phyloP scores from a whole-genome alignment of 192 early-diverging fungal species.

The Coemansia sp. region DNA sequence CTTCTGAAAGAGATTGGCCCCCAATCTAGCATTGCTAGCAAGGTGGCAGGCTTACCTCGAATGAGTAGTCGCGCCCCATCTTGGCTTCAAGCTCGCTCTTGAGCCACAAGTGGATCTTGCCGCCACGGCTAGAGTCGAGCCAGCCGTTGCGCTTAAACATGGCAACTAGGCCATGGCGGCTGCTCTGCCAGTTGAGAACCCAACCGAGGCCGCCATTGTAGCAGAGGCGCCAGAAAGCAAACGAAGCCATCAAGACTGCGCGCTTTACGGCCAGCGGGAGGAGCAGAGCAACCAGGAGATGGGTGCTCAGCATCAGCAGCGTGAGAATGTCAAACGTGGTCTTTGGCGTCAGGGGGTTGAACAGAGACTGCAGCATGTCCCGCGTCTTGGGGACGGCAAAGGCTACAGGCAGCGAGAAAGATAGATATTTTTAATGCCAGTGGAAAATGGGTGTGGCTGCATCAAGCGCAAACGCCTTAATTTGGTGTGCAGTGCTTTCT shows the following conservation, averaged over 20 bases:
- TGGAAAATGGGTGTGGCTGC: background rate
- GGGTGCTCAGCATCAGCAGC: conserved; percentile 61
- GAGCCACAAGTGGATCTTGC: conserved; percentile 59
- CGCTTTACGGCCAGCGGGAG: conserved; percentile 58
- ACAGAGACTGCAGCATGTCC: conserved; percentile 74
- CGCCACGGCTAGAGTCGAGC: conserved; percentile 59
- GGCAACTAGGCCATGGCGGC: conserved; percentile 66
- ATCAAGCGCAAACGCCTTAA: background rate
- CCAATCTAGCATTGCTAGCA: background rate
- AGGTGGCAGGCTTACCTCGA: conserved; percentile 54
- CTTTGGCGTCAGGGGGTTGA: conserved; percentile 67
- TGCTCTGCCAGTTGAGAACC: conserved; percentile 78
- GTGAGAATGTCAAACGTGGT: conserved; percentile 73
- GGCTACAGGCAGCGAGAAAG: conserved; percentile 18
- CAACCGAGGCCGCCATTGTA: conserved; percentile 88
- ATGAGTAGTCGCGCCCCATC: conserved; percentile 78
- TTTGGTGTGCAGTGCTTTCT: background rate
- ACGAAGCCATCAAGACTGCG: conserved; percentile 67
- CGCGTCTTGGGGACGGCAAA: conserved; percentile 68
- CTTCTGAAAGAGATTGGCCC: conserved; percentile 19
- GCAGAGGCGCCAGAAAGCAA: conserved; percentile 81
- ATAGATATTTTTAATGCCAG: background rate
- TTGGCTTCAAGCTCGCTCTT: conserved; percentile 69
- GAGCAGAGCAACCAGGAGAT: conserved; percentile 67
- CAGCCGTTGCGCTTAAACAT: conserved; percentile 69